These are phyloP conservation scores for Eimeria tenella DNA, from an alignment of 169 alveolate genomes.

Conservation along the genomic window DNA sequence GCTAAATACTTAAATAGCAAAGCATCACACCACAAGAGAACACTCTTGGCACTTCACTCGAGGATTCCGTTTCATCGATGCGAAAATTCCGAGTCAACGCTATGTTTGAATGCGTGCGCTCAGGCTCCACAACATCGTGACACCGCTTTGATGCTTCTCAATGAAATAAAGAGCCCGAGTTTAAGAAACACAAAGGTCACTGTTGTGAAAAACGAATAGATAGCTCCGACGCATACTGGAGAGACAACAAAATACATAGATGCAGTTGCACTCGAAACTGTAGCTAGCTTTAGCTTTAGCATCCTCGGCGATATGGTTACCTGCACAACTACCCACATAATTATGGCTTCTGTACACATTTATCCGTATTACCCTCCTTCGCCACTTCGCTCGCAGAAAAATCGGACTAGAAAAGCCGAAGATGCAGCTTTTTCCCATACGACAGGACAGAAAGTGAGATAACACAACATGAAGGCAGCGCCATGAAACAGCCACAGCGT, in stretches of 20 bases:
- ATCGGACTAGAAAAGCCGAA: neutral
- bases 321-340: no score
- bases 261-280: neutral
- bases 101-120: conserved; percentile 4
- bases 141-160: conserved; percentile 58
- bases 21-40: no score
- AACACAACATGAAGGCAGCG: neutral
- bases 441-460: conserved; percentile 1
- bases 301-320: no score
- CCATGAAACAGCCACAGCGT: no score
- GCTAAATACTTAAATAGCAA: no score
- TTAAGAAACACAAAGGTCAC: conserved; percentile 41
- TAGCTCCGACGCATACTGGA: neutral
- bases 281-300: neutral
- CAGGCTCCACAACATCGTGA: conserved; percentile 72
- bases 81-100: neutral
- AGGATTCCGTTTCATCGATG: no score
- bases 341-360: no score
- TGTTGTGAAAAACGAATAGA: neutral
- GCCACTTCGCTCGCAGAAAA: neutral
- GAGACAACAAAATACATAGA: neutral
- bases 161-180: conserved; percentile 9
- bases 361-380: no score
- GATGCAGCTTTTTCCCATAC: neutral
- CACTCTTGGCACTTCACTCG: no score